A percentile compares a stretch with the other conserved stretches of the same genome.
These are phyloP conservation scores for Thielaviopsis euricoi DNA, from an alignment of 2,329 filamentous ascomycete genomes.

Conservation along the genomic window DNA sequence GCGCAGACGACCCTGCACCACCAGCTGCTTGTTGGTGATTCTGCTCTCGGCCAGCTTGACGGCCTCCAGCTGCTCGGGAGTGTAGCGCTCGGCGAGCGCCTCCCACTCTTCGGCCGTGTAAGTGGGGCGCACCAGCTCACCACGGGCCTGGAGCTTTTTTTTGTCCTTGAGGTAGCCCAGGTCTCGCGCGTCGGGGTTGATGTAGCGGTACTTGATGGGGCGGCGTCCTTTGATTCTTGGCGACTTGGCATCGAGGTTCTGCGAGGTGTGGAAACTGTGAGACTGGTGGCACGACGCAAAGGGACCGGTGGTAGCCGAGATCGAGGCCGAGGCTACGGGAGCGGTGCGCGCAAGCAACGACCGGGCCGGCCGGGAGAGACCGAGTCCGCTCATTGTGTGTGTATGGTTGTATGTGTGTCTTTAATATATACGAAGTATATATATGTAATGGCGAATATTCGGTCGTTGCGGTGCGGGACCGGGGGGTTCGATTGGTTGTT, in stretches of 20 bases:
- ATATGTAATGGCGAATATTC: not conserved
- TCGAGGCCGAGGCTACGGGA: slow-evolving; percentile 12
- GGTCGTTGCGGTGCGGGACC: no score
- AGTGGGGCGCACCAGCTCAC: slow-evolving; percentile 25
- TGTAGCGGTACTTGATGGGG: slow-evolving; percentile 6
- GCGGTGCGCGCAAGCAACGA: slow-evolving; percentile 3
- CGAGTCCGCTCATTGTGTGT: slow-evolving; percentile 7
- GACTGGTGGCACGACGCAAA: slow-evolving; percentile 24
- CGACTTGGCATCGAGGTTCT: slow-evolving; percentile 19
- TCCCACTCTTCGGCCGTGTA: slow-evolving; percentile 53
- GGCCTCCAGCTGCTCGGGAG: slow-evolving; percentile 63
- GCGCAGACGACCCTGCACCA: slow-evolving; percentile 54
- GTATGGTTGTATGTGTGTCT: not conserved
- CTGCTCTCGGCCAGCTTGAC: slow-evolving; percentile 66
- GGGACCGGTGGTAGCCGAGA: slow-evolving; percentile 16
- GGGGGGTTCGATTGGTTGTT: not conserved
- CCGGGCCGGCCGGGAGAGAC: slow-evolving; percentile 7
- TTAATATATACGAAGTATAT: no score
- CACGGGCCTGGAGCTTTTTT: not conserved
- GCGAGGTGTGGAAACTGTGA: slow-evolving; percentile 33
- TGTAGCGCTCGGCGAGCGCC: slow-evolving; percentile 51
- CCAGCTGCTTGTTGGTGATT: slow-evolving; percentile 58
- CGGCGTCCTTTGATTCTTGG: not conserved
- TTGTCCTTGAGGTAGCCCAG: slow-evolving; percentile 1
- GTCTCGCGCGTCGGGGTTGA: slow-evolving; percentile 7